Percentiles rank a stretch among this genome's conserved stretches.
Evolutionary conservation across 164 flowering plant species (phyloP).

Genomic region (Vitis cinerea): DNA sequence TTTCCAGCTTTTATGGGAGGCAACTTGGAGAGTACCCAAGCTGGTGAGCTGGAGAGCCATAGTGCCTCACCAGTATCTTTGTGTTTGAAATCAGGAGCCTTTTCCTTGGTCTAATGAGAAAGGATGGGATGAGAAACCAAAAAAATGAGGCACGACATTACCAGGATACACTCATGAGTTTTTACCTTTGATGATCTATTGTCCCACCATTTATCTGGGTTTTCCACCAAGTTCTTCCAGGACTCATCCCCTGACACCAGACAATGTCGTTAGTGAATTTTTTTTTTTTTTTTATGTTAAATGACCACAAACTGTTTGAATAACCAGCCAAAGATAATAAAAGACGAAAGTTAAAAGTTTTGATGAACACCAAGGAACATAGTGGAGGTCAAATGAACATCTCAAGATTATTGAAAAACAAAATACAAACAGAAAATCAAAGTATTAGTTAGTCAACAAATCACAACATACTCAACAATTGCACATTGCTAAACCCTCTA

Average conservation of each 20-base stretch:
- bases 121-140: background rate
- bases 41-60: slow-evolving; percentile 50
- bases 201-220: slow-evolving; percentile 77
- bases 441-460: no score
- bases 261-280: background rate
- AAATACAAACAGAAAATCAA: no score
- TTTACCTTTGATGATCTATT: slow-evolving; percentile 57
- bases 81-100: slow-evolving; percentile 62
- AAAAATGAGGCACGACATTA: background rate
- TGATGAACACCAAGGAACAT: no score
- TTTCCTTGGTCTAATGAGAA: slow-evolving; percentile 22
- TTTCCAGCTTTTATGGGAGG: slow-evolving; percentile 30
- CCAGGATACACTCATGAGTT: no score
- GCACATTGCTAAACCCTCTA: no score
- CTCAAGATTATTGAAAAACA: no score
- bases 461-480: no score
- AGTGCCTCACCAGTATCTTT: slow-evolving; percentile 54
- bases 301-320: no score
- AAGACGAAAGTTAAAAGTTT: no score
- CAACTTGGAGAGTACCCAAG: slow-evolving; percentile 50
- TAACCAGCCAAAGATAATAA: no score
- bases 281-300: background rate
- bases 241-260: slow-evolving; percentile 25
- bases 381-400: no score
- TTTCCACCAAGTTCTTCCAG: slow-evolving; percentile 68